phyloP scores from a whole-genome alignment of 2,329 filamentous ascomycete species.

The Colletotrichum gigasporum region DNA sequence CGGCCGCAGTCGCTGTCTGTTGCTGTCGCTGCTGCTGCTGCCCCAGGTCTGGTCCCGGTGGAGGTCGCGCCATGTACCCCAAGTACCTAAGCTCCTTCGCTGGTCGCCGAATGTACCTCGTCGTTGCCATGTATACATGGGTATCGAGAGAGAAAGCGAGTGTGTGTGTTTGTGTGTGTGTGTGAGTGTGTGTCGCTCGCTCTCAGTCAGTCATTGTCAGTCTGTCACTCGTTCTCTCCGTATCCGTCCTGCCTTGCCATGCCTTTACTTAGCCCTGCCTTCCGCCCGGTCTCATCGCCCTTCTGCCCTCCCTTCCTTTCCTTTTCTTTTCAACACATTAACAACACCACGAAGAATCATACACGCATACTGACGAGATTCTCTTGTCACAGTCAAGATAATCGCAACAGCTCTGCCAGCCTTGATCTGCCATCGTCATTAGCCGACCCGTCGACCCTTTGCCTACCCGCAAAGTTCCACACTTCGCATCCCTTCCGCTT shows the following conservation, averaged over 20 bases:
- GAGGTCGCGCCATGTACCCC: conserved; percentile 17
- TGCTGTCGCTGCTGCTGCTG: too few species aligned
- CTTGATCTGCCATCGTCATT: conserved; percentile 39
- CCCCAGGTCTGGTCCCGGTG: conserved; percentile 28
- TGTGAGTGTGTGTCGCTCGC: conserved; percentile 13
- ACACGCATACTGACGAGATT: conserved; percentile 61
- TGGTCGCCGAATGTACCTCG: not conserved
- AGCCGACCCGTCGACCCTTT: conserved; percentile 26
- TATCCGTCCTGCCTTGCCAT: conserved; percentile 38
- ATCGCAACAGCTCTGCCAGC: conserved; percentile 64
- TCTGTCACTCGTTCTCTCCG: conserved; percentile 31
- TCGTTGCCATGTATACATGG: not conserved
- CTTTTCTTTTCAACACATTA: conserved; percentile 56
- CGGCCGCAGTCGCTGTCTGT: conserved; percentile 11
- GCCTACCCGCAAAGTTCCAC: conserved; percentile 36
- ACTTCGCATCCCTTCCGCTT: conserved; percentile 36
- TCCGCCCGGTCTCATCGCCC: too few species aligned
- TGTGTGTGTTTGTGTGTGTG: conserved; percentile 14
- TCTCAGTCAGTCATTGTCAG: conserved; percentile 6
- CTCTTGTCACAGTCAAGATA: conserved; percentile 69
- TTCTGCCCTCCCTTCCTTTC: conserved; percentile 45
- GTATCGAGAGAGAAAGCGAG: not conserved
- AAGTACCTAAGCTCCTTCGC: conserved; percentile 9
- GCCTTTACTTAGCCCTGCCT: conserved; percentile 37
- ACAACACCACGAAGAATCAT: conserved; percentile 54